Conservation (phyloP, 2,329 filamentous ascomycete genomes). For the Davidsoniella virescens region DNA sequence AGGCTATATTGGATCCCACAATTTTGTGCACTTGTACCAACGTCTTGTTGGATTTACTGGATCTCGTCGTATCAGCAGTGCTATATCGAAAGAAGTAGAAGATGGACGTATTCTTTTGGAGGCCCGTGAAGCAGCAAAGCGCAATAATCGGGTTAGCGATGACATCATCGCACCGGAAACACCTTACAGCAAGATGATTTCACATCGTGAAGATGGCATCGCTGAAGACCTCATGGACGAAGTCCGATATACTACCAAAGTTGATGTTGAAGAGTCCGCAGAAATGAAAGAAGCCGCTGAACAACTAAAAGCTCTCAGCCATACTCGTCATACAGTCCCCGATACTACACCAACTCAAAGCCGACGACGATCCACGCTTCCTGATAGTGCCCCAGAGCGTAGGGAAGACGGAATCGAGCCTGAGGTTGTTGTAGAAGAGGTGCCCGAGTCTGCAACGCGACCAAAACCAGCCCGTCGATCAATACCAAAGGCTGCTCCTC, state of each 20-base stretch:
- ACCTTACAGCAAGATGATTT: background rate
- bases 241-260: conserved; percentile 11
- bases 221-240: conserved; percentile 9
- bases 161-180: conserved; percentile 6
- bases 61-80: conserved; percentile 13
- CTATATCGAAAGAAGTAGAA: conserved; percentile 36
- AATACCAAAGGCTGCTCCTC: conserved; percentile 30
- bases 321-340: conserved; percentile 32
- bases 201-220: conserved; percentile 2
- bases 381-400: conserved; percentile 22
- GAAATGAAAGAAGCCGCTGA: conserved; percentile 55
- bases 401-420: conserved; percentile 22
- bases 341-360: conserved; percentile 23
- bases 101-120: conserved; percentile 41
- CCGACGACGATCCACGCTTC: conserved; percentile 19
- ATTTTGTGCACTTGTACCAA: conserved; percentile 49
- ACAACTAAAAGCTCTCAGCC: conserved; percentile 48
- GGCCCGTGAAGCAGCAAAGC: conserved; percentile 28
- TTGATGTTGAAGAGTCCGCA: conserved; percentile 42
- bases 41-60: conserved; percentile 30
- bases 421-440: conserved; percentile 20
- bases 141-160: conserved; percentile 6
- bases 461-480: conserved; percentile 28
- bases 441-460: conserved; percentile 18
- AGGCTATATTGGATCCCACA: conserved; percentile 49